Base-by-base conservation (phyloP, 2,329 filamentous ascomycete species). In the Juglanconis oblonga region DNA sequence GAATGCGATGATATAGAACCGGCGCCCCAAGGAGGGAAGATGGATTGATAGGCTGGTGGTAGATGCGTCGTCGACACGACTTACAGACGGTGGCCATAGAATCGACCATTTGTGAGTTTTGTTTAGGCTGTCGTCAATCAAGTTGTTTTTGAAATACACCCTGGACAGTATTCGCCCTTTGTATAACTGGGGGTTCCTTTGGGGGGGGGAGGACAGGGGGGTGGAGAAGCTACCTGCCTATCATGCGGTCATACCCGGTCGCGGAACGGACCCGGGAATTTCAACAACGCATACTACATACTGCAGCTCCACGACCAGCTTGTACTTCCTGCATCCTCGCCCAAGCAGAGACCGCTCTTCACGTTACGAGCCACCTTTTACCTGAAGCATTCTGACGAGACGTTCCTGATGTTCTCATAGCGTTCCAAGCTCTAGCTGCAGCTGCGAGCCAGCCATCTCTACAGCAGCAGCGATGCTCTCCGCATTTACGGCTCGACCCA, bases 401-500 rank as follows among this genome's bases (percentile, higher is more conserved):
- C 14, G n/a, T n/a, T 53, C 51, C 61, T 62, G 61, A 62, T 62
- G 61, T 61, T 47, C 61, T 51, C 54, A 52, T 60, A 60, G 54
- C 57, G 38, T 17, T 17, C 45, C 45, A n/a, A 38, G 31, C 35
- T 17, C 24, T 50, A 42, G 55, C n/a, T 52, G 57, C 61, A 51
- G 61, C 61, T 62, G 61, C 61, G 44, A 47, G 44, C 55, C 57
- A 59, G 61, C 45, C 61, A 62, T 49, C 61, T 53, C 50, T 44
- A 29, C 55, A 50, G 74, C 70, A 66, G 66, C 70, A 74, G 81
- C 80, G 76, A 97, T 97, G 95, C 89, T 99, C 77, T 96, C 94
- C 77, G 95, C 95, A 73, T 99, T 99, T 79, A 96, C 90, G 68
- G 93, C 95, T 79, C 90, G 91, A 72, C 91, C 93, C 65, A 94